phyloP scores from a whole-genome alignment of 768 basidiomycete species.

The Rhodotorula diobovata region DNA sequence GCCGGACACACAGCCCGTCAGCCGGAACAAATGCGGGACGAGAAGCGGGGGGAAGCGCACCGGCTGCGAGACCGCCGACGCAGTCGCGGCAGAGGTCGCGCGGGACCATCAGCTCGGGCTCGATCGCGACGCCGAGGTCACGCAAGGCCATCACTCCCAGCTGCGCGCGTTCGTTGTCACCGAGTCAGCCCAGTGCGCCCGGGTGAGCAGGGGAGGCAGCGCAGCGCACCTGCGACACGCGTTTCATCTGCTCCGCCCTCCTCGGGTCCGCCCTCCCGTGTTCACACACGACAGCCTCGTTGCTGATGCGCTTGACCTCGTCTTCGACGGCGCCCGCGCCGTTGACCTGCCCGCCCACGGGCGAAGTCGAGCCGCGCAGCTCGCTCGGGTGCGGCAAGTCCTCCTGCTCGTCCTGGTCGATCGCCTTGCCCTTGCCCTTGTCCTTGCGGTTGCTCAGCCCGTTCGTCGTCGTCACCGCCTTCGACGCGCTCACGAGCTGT shows the following conservation, averaged over 20 bases:
- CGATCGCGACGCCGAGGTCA: slow-evolving; percentile 52
- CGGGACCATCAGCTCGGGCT: slow-evolving; percentile 53
- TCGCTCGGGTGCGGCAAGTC: slow-evolving; percentile 43
- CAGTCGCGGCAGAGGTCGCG: slow-evolving; percentile 62
- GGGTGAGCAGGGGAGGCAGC: neutral
- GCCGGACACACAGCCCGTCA: neutral
- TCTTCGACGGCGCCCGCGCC: neutral
- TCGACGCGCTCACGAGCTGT: neutral
- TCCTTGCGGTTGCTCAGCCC: neutral
- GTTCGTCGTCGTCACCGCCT: neutral
- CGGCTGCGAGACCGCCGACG: slow-evolving; percentile 49
- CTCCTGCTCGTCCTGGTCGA: neutral
- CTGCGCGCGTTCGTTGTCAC: neutral
- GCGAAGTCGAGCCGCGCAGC: slow-evolving; percentile 35
- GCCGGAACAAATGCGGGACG: too few relatives aligned
- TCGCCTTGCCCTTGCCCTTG: neutral
- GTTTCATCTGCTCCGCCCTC: slow-evolving; percentile 63
- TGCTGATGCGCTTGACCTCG: slow-evolving; percentile 38
- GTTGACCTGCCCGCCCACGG: slow-evolving; percentile 11
- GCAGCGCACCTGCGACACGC: slow-evolving; percentile 56
- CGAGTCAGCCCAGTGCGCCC: neutral
- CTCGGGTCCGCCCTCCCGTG: slow-evolving; percentile 63
- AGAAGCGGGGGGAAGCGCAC: neutral
- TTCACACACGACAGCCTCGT: slow-evolving; percentile 58
- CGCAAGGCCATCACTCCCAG: slow-evolving; percentile 46